Evolutionary conservation across 2,329 filamentous ascomycete genomes (phyloP), one percentile per base, ranked within the genome.

Genomic region (Botrytis tulipae): DNA sequence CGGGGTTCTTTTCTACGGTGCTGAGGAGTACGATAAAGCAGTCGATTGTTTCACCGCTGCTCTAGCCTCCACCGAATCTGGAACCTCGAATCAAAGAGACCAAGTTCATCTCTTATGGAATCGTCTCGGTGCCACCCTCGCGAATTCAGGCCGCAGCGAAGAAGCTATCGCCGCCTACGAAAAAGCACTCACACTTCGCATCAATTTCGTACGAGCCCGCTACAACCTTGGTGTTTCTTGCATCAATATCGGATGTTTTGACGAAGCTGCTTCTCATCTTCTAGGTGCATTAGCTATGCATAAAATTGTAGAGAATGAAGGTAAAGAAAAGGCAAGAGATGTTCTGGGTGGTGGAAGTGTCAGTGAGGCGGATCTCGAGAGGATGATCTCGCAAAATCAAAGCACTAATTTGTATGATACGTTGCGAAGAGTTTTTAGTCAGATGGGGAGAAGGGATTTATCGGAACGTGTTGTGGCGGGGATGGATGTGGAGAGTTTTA

Each of bases 331-430:
- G 82, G 95, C 94, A 5, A 87, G 93, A 72, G 93, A 98, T 84
- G 90, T 97, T 22, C 87, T 97, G 6, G 84, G 84, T 1, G 92
- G 91, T 71, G 87, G 84, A 18, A 84, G 82, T 18, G 85, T 91
- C 5, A 84, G 84, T 37, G 94, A 98, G 79, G 90, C 89, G 73
- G 90, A 93, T 77, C 86, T 98, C 32, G 93, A 97, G 80, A 88
- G 92, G 75, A 94, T 97, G 91, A 92, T 97, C 72, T 92, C 92
- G 70, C 95, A 98, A 85, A 99, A 99, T 83, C 91, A 97, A 82
- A 97, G 94, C 85, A 98, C 95, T 68, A 99, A 98, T 80, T 85
- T 99, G 74, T 97, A 97, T 82, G 97, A 99, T 82, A 99, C 97
- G 20, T 85, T 99, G 75, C 86, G 95, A 75, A 87, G 97, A 74